Evolutionary conservation across 2,329 filamentous ascomycete genomes (phyloP).

Genomic region (Colletotrichum siamense): DNA sequence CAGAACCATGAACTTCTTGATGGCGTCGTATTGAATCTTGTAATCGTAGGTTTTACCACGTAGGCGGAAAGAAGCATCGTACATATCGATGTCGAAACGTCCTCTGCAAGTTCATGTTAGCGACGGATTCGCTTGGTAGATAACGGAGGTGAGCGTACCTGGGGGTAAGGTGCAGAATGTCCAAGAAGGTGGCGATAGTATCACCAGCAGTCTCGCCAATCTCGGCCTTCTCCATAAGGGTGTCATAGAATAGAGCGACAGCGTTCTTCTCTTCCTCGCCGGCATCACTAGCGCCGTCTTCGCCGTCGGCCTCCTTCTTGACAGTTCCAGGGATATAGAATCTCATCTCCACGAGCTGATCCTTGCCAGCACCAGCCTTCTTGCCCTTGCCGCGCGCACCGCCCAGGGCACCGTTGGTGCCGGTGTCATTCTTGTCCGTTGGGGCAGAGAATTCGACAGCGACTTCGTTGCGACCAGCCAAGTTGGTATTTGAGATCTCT

Average conservation of each 20-base stretch:
- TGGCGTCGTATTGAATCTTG: slow-evolving; percentile 97
- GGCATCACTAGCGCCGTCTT: slow-evolving; percentile 72
- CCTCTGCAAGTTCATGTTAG: slow-evolving; percentile 66
- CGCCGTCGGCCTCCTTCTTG: slow-evolving; percentile 76
- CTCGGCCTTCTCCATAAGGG: slow-evolving; percentile 96
- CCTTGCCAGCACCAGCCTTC: slow-evolving; percentile 86
- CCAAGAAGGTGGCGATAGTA: slow-evolving; percentile 95
- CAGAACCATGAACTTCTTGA: slow-evolving; percentile 99
- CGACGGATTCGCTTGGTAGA: background rate
- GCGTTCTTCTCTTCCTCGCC: slow-evolving; percentile 88
- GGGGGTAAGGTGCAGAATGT: slow-evolving; percentile 95
- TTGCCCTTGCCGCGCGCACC: slow-evolving; percentile 80
- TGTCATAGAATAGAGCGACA: slow-evolving; percentile 97
- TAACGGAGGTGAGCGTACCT: slow-evolving; percentile 57
- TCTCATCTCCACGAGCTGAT: slow-evolving; percentile 97
- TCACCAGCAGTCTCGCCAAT: slow-evolving; percentile 99
- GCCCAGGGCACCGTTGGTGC: slow-evolving; percentile 75
- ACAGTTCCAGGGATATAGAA: slow-evolving; percentile 97
- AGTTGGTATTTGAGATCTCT: slow-evolving; percentile 96
- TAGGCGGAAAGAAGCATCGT: slow-evolving; percentile 94
- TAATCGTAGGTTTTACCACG: slow-evolving; percentile 99
- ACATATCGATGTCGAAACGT: slow-evolving; percentile 99
- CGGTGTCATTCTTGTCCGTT: slow-evolving; percentile 72
- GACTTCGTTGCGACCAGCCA: slow-evolving; percentile 97
- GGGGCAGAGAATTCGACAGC: slow-evolving; percentile 91